Conservation (phyloP, 805 yeast species). For the Wickerhamiella siamensis region DNA sequence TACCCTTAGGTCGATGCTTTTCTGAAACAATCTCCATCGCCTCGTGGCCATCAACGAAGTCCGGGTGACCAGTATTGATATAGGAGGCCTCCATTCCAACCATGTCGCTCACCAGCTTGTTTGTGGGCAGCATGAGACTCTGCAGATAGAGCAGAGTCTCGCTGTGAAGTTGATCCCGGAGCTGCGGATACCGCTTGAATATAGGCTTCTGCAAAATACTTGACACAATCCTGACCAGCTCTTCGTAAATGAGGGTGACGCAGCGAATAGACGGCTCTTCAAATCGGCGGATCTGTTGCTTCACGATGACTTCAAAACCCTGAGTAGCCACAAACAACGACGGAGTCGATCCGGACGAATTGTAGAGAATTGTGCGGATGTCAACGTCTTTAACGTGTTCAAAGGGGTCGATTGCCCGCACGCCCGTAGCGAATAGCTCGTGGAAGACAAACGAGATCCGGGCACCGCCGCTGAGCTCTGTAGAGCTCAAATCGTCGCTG, state of each 20-base stretch:
- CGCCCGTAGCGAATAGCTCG: conserved; percentile 87
- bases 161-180: conserved; percentile 74
- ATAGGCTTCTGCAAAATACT: conserved; percentile 72
- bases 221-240: conserved; percentile 75
- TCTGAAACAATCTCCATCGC: conserved; percentile 91
- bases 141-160: conserved; percentile 69
- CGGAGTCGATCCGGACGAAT: conserved; percentile 93
- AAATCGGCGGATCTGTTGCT: conserved; percentile 83
- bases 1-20: conserved; percentile 73
- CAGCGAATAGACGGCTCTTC: conserved; percentile 88
- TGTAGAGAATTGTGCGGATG: conserved; percentile 91
- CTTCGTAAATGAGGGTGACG: conserved; percentile 83
- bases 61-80: conserved; percentile 96
- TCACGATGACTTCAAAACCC: conserved; percentile 90
- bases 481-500: conserved; percentile 72
- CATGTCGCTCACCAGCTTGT: conserved; percentile 67
- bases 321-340: conserved; percentile 93
- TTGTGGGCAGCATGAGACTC: conserved; percentile 70
- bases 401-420: conserved; percentile 84
- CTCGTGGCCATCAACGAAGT: conserved; percentile 82
- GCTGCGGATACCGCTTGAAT: conserved; percentile 77
- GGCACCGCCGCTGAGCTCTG: conserved; percentile 95
- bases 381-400: conserved; percentile 93
- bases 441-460: conserved; percentile 94
- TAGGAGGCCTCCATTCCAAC: conserved; percentile 82